A percentile compares a stretch with the other conserved stretches of the same genome.
phyloP scores from a whole-genome alignment of 1,139 yeast species.

The Suhomyces chickasaworum region DNA sequence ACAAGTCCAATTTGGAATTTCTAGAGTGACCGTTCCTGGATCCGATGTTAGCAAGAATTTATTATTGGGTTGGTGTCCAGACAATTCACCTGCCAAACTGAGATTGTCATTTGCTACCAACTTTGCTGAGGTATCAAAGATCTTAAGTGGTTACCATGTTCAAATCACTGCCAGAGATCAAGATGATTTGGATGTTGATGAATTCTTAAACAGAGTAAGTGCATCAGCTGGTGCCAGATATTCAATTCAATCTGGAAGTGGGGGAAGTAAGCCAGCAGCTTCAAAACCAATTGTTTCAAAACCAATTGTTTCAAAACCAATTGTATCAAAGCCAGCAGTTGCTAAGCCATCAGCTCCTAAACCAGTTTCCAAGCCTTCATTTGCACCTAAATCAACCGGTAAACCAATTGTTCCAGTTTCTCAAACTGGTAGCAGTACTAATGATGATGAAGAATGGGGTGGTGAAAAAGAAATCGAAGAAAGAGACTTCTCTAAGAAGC shows the following conservation, averaged over 20 bases:
- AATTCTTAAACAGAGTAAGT: slow-evolving; percentile 72
- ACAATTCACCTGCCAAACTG: slow-evolving; percentile 74
- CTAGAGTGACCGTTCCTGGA: slow-evolving; percentile 85
- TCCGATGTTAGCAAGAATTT: slow-evolving; percentile 83
- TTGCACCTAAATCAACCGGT: slow-evolving; percentile 43
- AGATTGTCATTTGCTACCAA: slow-evolving; percentile 75
- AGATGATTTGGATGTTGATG: slow-evolving; percentile 83
- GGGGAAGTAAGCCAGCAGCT: slow-evolving; percentile 22
- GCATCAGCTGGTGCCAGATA: slow-evolving; percentile 97
- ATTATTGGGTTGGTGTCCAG: slow-evolving; percentile 93
- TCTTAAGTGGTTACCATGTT: slow-evolving; percentile 83
- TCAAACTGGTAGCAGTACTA: slow-evolving; percentile 15
- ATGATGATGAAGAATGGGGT: slow-evolving; percentile 65
- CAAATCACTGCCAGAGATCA: slow-evolving; percentile 95
- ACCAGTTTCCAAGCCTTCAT: slow-evolving; percentile 26
- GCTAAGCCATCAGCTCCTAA: slow-evolving; percentile 11
- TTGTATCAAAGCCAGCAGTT: slow-evolving; percentile 25
- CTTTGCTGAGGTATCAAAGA: slow-evolving; percentile 70
- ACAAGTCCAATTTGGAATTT: slow-evolving; percentile 86
- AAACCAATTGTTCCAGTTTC: slow-evolving; percentile 34
- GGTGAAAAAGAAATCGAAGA: slow-evolving; percentile 65
- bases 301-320: slow-evolving; percentile 29
- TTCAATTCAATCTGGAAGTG: slow-evolving; percentile 51
- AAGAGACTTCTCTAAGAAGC: slow-evolving; percentile 65
- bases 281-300: slow-evolving; percentile 27